These are phyloP conservation scores for Chlamydomonas urium DNA, from an alignment of 139 green algal species.

Conservation along the genomic window DNA sequence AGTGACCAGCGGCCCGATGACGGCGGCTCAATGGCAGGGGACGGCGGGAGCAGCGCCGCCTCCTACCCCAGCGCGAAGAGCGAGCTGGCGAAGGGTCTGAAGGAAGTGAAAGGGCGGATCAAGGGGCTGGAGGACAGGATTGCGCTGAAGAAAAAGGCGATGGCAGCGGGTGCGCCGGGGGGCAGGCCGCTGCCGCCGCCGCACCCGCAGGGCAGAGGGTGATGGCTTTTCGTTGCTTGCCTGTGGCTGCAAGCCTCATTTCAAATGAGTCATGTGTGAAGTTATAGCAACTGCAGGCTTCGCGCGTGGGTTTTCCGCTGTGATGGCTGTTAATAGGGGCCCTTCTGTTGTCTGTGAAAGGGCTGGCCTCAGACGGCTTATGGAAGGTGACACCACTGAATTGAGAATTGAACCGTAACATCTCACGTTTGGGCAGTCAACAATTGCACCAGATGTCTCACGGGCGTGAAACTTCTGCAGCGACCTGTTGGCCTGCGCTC, in stretches of 20 bases:
- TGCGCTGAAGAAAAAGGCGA: conserved; percentile 5
- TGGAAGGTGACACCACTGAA: no score
- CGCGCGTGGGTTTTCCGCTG: not conserved
- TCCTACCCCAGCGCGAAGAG: conserved; percentile 8
- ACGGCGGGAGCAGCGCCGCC: not conserved
- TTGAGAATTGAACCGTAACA: no score
- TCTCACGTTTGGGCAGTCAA: no score
- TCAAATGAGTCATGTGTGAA: not conserved
- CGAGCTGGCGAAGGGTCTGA: conserved; percentile 9
- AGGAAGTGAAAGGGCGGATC: not conserved
- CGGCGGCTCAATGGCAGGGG: not conserved
- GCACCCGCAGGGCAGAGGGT: not conserved
- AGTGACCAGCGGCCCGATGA: not conserved
- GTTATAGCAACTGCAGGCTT: not conserved
- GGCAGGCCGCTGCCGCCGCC: not conserved
- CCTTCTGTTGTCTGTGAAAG: no score
- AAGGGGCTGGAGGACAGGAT: conserved; percentile 5
- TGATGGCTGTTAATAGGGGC: not conserved
- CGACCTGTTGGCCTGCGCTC: no score
- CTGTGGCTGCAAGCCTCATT: not conserved
- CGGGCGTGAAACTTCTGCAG: no score
- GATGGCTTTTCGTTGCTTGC: not conserved
- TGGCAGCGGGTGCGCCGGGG: not conserved
- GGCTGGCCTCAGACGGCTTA: no score
- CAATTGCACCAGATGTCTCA: no score